phyloP scores from a whole-genome alignment of 805 yeast genomes.

The Cyberlindnera maritima region DNA sequence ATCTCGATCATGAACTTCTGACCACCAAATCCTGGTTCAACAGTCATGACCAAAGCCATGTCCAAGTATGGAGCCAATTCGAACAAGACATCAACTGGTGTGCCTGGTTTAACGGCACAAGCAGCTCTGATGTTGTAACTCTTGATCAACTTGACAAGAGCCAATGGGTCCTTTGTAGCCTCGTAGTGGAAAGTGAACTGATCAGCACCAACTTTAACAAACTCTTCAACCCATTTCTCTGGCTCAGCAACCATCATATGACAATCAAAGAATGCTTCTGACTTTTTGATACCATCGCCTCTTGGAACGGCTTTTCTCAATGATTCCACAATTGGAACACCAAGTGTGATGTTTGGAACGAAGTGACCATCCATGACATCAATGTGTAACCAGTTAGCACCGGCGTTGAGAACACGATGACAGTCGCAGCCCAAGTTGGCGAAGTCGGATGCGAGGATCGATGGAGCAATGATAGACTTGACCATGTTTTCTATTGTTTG shows the following conservation, averaged over 20 bases:
- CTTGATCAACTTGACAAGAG: constrained; percentile 73
- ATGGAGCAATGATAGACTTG: constrained; percentile 86
- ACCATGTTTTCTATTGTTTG: constrained; percentile 46
- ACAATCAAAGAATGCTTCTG: constrained; percentile 75
- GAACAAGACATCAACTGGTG: constrained; percentile 78
- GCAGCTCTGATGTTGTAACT: constrained; percentile 87
- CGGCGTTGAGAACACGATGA: constrained; percentile 69
- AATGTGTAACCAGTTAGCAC: constrained; percentile 96
- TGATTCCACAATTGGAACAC: constrained; percentile 82
- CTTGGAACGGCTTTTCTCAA: constrained; percentile 77
- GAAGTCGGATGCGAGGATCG: constrained; percentile 89
- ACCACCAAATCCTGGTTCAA: constrained; percentile 99
- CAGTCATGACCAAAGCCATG: constrained; percentile 97
- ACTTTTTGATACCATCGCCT: constrained; percentile 43
- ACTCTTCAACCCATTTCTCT: constrained; percentile 88
- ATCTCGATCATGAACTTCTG: constrained; percentile 92
- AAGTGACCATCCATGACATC: constrained; percentile 99
- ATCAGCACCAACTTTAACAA: constrained; percentile 93
- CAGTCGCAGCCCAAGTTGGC: constrained; percentile 87
- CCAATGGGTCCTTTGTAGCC: constrained; percentile 76
- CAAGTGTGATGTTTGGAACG: constrained; percentile 94
- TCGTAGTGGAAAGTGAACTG: constrained; percentile 96
- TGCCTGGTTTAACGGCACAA: constrained; percentile 91
- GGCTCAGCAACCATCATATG: constrained; percentile 98
- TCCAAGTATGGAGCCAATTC: constrained; percentile 77